A percentile compares a stretch with the other conserved stretches of the same genome.
These are phyloP conservation scores for Tuber microsphaerosporum DNA, from an alignment of 495 filamentous ascomycete species.

Conservation along the genomic window DNA sequence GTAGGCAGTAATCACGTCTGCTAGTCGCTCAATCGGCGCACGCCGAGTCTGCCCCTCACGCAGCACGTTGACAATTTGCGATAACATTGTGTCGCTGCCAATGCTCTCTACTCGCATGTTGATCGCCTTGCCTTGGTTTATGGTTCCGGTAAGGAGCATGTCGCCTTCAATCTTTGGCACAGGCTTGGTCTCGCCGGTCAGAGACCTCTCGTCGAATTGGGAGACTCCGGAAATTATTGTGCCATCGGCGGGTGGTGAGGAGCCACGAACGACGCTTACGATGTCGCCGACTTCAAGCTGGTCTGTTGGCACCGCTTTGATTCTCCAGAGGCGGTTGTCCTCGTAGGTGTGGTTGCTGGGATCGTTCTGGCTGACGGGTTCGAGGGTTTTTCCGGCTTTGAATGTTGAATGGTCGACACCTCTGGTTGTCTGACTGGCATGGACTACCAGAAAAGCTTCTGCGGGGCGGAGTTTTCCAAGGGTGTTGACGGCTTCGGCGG, in stretches of 20 bases:
- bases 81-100: constrained; percentile 74
- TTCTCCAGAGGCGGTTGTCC: constrained; percentile 14
- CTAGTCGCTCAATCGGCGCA: constrained; percentile 75
- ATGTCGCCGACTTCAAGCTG: constrained; percentile 74
- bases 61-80: constrained; percentile 81
- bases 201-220: constrained; percentile 77
- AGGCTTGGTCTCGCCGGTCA: constrained; percentile 77
- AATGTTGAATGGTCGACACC: neutral
- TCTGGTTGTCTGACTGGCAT: neutral
- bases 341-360: neutral
- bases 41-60: constrained; percentile 79
- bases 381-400: neutral
- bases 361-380: neutral
- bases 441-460: constrained; percentile 61
- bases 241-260: constrained; percentile 78
- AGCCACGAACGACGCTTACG: constrained; percentile 65
- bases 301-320: constrained; percentile 54
- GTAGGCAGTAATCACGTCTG: constrained; percentile 74
- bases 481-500: constrained; percentile 74
- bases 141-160: constrained; percentile 69
- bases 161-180: constrained; percentile 65
- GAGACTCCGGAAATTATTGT: constrained; percentile 55
- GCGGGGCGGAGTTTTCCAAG: constrained; percentile 70
- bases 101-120: constrained; percentile 61
- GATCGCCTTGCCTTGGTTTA: constrained; percentile 68